Evolutionary conservation across 139 green algal genomes (phyloP).

Genomic region (Spirogloea muscicola): DNA sequence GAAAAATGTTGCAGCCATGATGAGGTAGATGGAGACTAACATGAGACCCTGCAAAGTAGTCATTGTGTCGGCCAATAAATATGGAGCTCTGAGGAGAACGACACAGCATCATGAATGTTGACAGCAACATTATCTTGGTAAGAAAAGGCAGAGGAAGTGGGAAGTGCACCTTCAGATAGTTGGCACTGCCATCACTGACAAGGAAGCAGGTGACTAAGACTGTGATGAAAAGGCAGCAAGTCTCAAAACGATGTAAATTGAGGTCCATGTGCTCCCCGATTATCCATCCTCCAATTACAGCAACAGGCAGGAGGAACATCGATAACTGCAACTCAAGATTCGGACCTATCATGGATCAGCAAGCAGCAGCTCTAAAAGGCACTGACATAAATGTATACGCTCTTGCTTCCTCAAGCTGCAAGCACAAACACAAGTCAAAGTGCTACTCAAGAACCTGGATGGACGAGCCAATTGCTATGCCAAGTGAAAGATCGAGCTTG

Average conservation of each 20-base stretch:
- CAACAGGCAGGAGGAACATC: constrained; percentile 56
- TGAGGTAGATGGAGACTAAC: constrained; percentile 8
- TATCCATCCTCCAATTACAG: constrained; percentile 63
- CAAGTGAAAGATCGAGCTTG: constrained; percentile 51
- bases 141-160: constrained; percentile 62
- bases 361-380: no score
- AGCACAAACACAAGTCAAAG: constrained; percentile 38
- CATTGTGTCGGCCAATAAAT: no score
- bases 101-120: no score
- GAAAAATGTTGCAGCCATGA: constrained; percentile 4
- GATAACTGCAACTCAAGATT: no score
- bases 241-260: constrained; percentile 72
- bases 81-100: no score
- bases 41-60: no score
- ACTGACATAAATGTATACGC: no score
- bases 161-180: constrained; percentile 78
- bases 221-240: constrained; percentile 60
- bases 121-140: no score
- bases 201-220: constrained; percentile 50
- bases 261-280: constrained; percentile 66
- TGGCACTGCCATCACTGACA: constrained; percentile 56
- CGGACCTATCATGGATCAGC: no score
- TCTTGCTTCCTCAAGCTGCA: background rate
- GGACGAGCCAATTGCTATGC: constrained; percentile 45
- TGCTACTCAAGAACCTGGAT: constrained; percentile 16